Evolutionary conservation across 2,329 filamentous ascomycete species (phyloP).

Genomic region (Penicillium janthinellum): DNA sequence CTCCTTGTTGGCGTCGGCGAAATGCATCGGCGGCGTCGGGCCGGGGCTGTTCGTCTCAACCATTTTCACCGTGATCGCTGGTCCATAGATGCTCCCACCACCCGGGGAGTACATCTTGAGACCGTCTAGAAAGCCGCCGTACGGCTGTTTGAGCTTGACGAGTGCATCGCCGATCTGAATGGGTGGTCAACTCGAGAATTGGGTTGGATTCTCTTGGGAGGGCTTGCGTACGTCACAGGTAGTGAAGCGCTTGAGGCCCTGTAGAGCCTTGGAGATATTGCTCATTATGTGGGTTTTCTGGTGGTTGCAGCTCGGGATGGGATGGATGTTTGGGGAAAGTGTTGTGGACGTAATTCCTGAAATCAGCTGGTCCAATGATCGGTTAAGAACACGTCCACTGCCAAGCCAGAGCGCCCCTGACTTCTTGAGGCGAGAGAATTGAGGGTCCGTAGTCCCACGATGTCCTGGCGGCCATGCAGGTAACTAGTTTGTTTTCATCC

Average conservation of each 20-base stretch:
- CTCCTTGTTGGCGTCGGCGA: conserved; percentile 19
- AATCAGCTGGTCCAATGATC: too few species aligned
- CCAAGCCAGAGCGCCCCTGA: not conserved
- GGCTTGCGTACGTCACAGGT: conserved; percentile 16
- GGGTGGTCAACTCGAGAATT: too few species aligned
- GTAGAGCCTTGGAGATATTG: conserved; percentile 9
- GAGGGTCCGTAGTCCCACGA: not conserved
- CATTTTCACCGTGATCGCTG: conserved; percentile 21
- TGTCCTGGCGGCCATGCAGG: not conserved
- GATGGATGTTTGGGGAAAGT: too few species aligned
- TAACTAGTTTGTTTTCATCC: not conserved
- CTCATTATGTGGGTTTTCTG: conserved; percentile 5
- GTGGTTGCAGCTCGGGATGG: not conserved
- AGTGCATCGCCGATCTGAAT: conserved; percentile 20
- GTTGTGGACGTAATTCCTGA: too few species aligned
- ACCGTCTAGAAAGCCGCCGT: conserved; percentile 20
- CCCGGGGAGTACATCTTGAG: conserved; percentile 19
- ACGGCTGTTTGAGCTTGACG: conserved; percentile 19
- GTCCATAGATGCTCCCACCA: conserved; percentile 14
- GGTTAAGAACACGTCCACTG: too few species aligned
- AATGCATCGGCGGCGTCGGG: conserved; percentile 15
- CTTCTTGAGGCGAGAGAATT: not conserved
- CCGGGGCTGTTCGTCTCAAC: conserved; percentile 18
- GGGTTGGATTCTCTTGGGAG: not conserved
- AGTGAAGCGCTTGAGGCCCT: conserved; percentile 18